Conservation (phyloP, 495 filamentous ascomycete species). For the Daldinia vernicosa region DNA sequence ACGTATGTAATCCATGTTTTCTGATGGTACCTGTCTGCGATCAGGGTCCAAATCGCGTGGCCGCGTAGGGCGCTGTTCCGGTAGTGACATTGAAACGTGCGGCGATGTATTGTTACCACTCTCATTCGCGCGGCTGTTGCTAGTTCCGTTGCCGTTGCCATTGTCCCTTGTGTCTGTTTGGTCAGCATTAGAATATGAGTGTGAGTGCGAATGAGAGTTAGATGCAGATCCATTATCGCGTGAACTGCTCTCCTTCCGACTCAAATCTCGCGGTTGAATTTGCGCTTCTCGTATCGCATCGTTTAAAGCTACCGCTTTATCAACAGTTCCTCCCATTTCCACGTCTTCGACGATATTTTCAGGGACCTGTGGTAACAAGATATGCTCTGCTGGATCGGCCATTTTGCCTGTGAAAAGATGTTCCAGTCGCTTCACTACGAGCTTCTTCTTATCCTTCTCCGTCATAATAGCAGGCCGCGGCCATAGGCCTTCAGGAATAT, state of each 20-base stretch:
- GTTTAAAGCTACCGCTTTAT: slow-evolving; percentile 24
- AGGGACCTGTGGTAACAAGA: slow-evolving; percentile 51
- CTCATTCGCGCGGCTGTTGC: slow-evolving; percentile 36
- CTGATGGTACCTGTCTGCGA: slow-evolving; percentile 69
- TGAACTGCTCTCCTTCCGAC: slow-evolving; percentile 47
- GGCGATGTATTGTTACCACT: slow-evolving; percentile 53
- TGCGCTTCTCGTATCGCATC: slow-evolving; percentile 52
- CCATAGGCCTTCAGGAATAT: slow-evolving; percentile 68
- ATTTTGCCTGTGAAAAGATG: slow-evolving; percentile 80
- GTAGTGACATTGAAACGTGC: slow-evolving; percentile 49
- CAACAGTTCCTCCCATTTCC: slow-evolving; percentile 55
- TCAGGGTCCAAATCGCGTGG: slow-evolving; percentile 76
- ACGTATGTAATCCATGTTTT: slow-evolving; percentile 79
- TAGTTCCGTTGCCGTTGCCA: slow-evolving; percentile 45
- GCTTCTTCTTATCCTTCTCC: slow-evolving; percentile 73
- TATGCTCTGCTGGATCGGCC: slow-evolving; percentile 45
- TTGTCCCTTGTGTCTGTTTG: slow-evolving; percentile 53
- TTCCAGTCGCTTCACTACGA: slow-evolving; percentile 75
- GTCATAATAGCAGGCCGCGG: slow-evolving; percentile 63
- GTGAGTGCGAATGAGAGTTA: slow-evolving; percentile 43
- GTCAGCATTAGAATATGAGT: slow-evolving; percentile 51
- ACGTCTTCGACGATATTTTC: slow-evolving; percentile 64
- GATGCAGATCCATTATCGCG: slow-evolving; percentile 41
- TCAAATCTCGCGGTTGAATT: slow-evolving; percentile 45
- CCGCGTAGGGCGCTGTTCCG: slow-evolving; percentile 75